Evolutionary conservation across 371 early-diverging fungal genomes (phyloP), one percentile per base, ranked within the genome.

Genomic region (Nematocida displodere): DNA sequence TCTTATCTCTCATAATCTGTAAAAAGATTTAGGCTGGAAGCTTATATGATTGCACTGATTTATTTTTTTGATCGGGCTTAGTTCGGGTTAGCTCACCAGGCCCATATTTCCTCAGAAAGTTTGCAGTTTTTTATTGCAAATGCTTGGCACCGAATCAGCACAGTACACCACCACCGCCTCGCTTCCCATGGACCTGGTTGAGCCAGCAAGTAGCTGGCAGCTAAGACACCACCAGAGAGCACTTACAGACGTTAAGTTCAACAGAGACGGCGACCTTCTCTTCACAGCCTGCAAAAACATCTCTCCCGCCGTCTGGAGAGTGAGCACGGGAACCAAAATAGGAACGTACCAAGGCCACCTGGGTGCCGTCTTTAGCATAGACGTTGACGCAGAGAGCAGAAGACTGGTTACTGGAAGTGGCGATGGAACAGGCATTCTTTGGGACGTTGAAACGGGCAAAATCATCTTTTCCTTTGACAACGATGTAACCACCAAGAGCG

Each of bases 241-340:
- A 50, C 86, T 99, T 71, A 96, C 96, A 55, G 91, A 92, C 82
- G 88, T 99, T 82, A 92, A 91, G 85, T 97, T 94, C 89, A 96
- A 99, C 87, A 80, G 87, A 54, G 97, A 97, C 80, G 99, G 98
- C 64, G 99, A 99, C 86, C 86, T 99, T 56, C 85, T 99, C 71
- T 95, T 97, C 86, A 88, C 93, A 1, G 91, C 89, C 52, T 89
- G 92, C 29, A 95, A 94, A 86, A 95, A 97, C 87, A 89, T 88
- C 66, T 87, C 88, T 47, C 89, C 91, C 58, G 90, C 89, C 78
- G 92, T 91, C 54, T 95, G 94, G 92, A 92, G 89, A 81, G 88
- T 93, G 84, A 93, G 92, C 80, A 66, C 39, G 0, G 97, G 97
- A 77, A 93, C 95, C 85, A 88, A 92, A 53, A 85, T 95, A 22